A percentile compares a stretch with the other conserved stretches of the same genome.
These are phyloP conservation scores for Saksenaea vasiformis DNA, from an alignment of 371 early-diverging fungal species.

Conservation along the genomic window DNA sequence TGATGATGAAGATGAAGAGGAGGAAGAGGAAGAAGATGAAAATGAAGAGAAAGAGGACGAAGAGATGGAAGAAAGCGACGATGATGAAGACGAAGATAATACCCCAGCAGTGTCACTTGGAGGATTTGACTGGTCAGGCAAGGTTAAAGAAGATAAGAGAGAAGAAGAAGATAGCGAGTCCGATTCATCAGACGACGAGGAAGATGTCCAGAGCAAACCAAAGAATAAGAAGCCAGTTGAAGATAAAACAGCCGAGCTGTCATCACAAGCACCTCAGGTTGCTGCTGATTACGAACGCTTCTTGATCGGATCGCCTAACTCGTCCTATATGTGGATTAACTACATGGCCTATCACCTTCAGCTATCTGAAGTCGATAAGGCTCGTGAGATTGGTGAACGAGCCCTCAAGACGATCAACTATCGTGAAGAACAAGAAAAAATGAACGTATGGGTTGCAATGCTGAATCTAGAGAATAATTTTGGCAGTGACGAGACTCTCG, in stretches of 20 bases:
- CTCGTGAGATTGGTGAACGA: conserved; percentile 90
- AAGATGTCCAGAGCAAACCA: conserved; percentile 46
- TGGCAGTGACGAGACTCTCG: conserved; percentile 79
- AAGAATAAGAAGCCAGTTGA: conserved; percentile 43
- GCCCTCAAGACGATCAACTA: conserved; percentile 92
- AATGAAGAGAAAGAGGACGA: conserved; percentile 55
- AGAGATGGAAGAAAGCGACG: conserved; percentile 16
- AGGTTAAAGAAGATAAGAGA: conserved; percentile 27
- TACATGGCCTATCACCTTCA: conserved; percentile 97
- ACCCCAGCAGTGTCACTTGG: conserved; percentile 34
- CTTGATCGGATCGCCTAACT: conserved; percentile 91
- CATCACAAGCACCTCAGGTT: conserved; percentile 57
- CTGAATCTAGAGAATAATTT: conserved; percentile 94
- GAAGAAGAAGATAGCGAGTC: conserved; percentile 29
- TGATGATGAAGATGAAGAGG: conserved; percentile 37
- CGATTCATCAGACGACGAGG: conserved; percentile 50
- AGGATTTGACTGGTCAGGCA: conserved; percentile 70
- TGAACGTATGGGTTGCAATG: conserved; percentile 95
- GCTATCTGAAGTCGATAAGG: conserved; percentile 87
- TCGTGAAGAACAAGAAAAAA: conserved; percentile 92
- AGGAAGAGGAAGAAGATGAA: conserved; percentile 48
- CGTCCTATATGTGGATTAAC: conserved; percentile 96
- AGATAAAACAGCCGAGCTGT: conserved; percentile 62
- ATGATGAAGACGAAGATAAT: conserved; percentile 53
- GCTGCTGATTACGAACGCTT: conserved; percentile 86